Conservation (phyloP, 2,329 filamentous ascomycete genomes). For the Coleophoma cylindrospora region DNA sequence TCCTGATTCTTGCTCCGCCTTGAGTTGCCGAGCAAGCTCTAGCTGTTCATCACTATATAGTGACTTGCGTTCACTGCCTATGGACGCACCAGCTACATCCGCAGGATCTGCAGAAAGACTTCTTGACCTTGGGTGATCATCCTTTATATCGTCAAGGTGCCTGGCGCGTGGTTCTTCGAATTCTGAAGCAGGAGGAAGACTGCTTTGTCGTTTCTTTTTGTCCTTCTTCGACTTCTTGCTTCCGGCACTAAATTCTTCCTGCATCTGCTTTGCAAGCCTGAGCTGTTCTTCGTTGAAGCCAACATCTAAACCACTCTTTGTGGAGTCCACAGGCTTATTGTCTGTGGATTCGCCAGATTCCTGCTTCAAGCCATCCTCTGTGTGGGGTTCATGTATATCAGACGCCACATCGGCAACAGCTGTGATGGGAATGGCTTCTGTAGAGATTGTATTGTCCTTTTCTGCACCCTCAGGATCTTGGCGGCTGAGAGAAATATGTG, state of each 20-base stretch:
- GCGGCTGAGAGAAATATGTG: too few relatives aligned
- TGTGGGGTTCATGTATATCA: too few relatives aligned
- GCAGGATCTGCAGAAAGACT: slow-evolving; percentile 19
- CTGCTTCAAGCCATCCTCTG: too few relatives aligned
- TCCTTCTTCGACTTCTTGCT: slow-evolving; percentile 22
- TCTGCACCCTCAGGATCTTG: too few relatives aligned
- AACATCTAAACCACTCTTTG: slow-evolving; percentile 8
- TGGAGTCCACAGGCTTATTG: too few relatives aligned
- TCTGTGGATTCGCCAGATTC: too few relatives aligned
- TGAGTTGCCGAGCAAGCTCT: slow-evolving; percentile 20
- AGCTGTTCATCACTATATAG: slow-evolving; percentile 21
- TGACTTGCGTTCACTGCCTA: slow-evolving; percentile 7
- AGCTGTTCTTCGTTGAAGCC: slow-evolving; percentile 21
- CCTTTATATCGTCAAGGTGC: slow-evolving; percentile 9
- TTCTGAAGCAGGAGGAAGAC: slow-evolving; percentile 17
- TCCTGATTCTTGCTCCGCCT: slow-evolving; percentile 17
- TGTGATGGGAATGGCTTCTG: too few relatives aligned
- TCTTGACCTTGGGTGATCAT: slow-evolving; percentile 14
- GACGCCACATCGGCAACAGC: too few relatives aligned
- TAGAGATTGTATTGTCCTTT: too few relatives aligned
- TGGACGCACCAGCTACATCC: background rate
- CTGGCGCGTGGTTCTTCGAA: slow-evolving; percentile 16
- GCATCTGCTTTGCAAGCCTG: slow-evolving; percentile 19
- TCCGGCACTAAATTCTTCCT: slow-evolving; percentile 18
- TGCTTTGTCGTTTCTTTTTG: slow-evolving; percentile 25